Evolutionary conservation across 192 early-diverging fungal species (phyloP).

Genomic region (Thoreauomyces humboldtii): DNA sequence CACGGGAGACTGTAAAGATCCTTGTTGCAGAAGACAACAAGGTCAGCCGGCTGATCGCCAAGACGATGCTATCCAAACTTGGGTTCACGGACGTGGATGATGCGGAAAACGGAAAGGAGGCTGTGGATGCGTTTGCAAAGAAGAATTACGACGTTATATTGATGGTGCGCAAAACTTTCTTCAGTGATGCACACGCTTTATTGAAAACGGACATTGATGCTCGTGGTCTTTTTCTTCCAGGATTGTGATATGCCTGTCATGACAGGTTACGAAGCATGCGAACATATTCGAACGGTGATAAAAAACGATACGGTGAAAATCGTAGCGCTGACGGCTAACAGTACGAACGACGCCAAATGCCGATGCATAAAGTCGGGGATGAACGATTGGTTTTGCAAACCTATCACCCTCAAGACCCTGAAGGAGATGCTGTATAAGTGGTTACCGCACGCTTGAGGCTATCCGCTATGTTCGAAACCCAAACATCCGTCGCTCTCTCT

Average conservation of each 20-base stretch:
- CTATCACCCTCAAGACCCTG: slow-evolving; percentile 16
- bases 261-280: slow-evolving; percentile 3
- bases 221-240: neutral
- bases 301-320: slow-evolving; percentile 10
- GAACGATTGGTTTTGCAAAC: slow-evolving; percentile 25
- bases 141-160: slow-evolving; percentile 15
- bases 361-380: slow-evolving; percentile 17
- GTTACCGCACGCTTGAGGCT: no score
- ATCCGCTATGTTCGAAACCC: no score
- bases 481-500: no score
- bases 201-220: neutral
- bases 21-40: slow-evolving; percentile 22
- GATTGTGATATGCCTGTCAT: slow-evolving; percentile 28
- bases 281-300: neutral
- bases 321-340: slow-evolving; percentile 18
- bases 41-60: slow-evolving; percentile 13
- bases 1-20: neutral
- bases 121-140: neutral
- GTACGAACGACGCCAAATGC: slow-evolving; percentile 1
- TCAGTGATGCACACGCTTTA: neutral
- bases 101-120: slow-evolving; percentile 14
- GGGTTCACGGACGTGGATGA: slow-evolving; percentile 9
- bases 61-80: slow-evolving; percentile 15
- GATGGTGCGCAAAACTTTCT: slow-evolving; percentile 23
- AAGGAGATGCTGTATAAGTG: slow-evolving; percentile 15